Evolutionary conservation across 306 rosid genomes (phyloP), one percentile per base, ranked within the genome.

Genomic region (barrel medic (Medicago truncatula)): DNA sequence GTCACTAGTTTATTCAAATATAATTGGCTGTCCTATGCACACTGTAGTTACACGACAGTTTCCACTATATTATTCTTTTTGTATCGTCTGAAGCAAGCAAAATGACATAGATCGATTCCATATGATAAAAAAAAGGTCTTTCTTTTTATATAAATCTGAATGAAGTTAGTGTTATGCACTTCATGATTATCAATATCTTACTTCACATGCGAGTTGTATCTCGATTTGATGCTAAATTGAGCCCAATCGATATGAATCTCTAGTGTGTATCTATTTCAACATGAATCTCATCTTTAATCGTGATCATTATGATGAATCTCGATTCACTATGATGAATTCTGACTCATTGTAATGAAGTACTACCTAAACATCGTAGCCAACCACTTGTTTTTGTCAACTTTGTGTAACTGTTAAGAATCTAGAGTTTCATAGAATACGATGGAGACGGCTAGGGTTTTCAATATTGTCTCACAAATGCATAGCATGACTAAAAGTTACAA

Each of bases 81-180:
- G 43, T 10, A 39, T 39, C 43, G 43, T 39, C 43, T 8, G 49
- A 44, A 44, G 15, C 15, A 44, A 46, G 52, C 36, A 9, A 59
- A 67, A 23, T 25, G 53, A 59, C 54, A 54, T 9, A 36, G 40
- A 62, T 43, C 63, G 23, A 61, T 59, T 64, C 49, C 17, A 40
- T 40, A 46, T 52, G 72, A 58, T 17, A 71, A 15, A 39, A 57
- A 41, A 64, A 47, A 18, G 8, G 47, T 39, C 46, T 21, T 56
- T 74, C 63, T 75, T 69, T 75, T 68, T 70, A 25, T 11, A 12
- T 40, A 58, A 54, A 1, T 79, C 46, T 63, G 15, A 40, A 61
- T 23, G 16, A 63, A 65, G 77, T 43, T 34, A 12, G n/a, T 17
- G 25, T 11, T 75, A 47, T 18, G 34, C 9, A 49, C 65, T 63